These are phyloP conservation scores for Citrus glauca DNA, from an alignment of 345 rosid genomes.

Conservation along the genomic window DNA sequence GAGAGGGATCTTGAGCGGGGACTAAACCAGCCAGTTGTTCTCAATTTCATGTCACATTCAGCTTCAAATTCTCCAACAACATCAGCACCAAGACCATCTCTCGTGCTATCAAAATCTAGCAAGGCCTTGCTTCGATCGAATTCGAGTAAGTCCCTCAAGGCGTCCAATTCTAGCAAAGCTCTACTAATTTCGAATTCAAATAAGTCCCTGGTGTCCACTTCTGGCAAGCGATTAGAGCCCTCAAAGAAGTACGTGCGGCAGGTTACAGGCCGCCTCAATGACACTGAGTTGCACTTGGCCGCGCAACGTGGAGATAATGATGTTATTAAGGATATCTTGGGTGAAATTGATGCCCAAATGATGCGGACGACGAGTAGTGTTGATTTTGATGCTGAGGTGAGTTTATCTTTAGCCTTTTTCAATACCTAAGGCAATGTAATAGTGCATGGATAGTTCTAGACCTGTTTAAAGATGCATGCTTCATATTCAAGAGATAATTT, in stretches of 20 bases:
- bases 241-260: constrained; percentile 90
- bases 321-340: constrained; percentile 57
- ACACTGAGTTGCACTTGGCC: constrained; percentile 92
- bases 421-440: background rate
- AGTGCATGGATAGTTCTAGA: background rate
- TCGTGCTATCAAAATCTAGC: constrained; percentile 46
- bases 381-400: constrained; percentile 75
- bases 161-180: constrained; percentile 52
- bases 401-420: background rate
- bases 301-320: constrained; percentile 78
- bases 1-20: constrained; percentile 41
- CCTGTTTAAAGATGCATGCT: background rate
- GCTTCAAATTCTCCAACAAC: constrained; percentile 29
- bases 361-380: constrained; percentile 51
- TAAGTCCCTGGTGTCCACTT: constrained; percentile 54
- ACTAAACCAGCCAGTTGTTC: constrained; percentile 7
- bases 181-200: constrained; percentile 59
- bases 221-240: constrained; percentile 72
- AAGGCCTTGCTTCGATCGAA: constrained; percentile 37
- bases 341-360: constrained; percentile 76
- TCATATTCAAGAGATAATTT: background rate
- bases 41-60: constrained; percentile 8
- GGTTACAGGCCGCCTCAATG: constrained; percentile 91
- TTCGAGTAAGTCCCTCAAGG: constrained; percentile 39
- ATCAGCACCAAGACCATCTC: constrained; percentile 35